These are phyloP conservation scores for Penicillium salamii DNA, from an alignment of 495 filamentous ascomycete genomes.

Conservation along the genomic window DNA sequence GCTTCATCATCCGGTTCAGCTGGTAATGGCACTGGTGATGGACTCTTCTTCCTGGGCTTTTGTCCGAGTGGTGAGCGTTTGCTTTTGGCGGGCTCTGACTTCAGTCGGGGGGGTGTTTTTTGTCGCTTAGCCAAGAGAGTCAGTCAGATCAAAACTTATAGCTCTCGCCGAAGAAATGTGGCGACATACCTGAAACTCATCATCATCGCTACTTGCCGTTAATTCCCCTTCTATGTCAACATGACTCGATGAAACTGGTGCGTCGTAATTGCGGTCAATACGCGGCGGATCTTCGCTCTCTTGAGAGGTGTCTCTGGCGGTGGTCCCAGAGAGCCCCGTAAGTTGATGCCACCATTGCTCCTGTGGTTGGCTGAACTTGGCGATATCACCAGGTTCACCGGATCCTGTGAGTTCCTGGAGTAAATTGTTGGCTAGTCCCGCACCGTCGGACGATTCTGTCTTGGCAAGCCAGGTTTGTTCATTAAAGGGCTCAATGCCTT, in stretches of 20 bases:
- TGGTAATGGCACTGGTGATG: not conserved
- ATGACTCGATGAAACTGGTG: not conserved
- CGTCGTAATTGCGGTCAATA: not conserved
- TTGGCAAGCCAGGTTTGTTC: conserved; percentile 39
- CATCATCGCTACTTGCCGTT: conserved; percentile 25
- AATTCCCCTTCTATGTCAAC: conserved; percentile 16
- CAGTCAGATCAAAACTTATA: conserved; percentile 1
- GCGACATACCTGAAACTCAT: conserved; percentile 39
- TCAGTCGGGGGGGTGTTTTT: conserved; percentile 36
- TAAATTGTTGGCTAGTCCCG: conserved; percentile 24
- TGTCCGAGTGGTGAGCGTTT: not conserved
- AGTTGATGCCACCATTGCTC: conserved; percentile 43
- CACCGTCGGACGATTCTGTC: conserved; percentile 11
- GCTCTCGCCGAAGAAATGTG: not conserved
- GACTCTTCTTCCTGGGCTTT: conserved; percentile 6
- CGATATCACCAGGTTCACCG: not conserved
- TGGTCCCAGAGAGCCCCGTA: not conserved
- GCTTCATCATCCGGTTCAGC: conserved; percentile 5
- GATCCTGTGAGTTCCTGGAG: conserved; percentile 22
- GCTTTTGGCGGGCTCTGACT: conserved; percentile 4
- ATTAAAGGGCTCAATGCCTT: conserved; percentile 46
- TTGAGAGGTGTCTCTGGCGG: not conserved
- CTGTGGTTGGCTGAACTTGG: conserved; percentile 14
- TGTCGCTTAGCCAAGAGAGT: conserved; percentile 27
- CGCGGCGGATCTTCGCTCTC: conserved; percentile 2